Conservation (phyloP, 495 filamentous ascomycete genomes). For the Astrothelium subdiscretum region DNA sequence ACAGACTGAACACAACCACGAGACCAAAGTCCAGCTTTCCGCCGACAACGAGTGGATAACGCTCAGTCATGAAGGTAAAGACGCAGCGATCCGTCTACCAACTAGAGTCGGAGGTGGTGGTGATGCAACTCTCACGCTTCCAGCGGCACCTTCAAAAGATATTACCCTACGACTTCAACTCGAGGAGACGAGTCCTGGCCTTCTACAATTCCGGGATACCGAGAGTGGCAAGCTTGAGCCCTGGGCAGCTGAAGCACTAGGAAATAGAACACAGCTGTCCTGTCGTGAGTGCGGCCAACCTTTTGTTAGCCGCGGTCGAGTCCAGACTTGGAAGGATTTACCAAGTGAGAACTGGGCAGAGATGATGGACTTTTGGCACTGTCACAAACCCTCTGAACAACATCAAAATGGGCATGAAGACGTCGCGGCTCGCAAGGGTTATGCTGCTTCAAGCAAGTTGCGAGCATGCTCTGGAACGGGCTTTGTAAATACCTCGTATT, state of each 20-base stretch:
- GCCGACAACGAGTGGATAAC: slow-evolving; percentile 40
- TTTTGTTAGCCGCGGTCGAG: slow-evolving; percentile 32
- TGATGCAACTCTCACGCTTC: slow-evolving; percentile 28
- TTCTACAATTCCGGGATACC: slow-evolving; percentile 19
- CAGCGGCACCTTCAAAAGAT: slow-evolving; percentile 26
- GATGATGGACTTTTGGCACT: slow-evolving; percentile 99
- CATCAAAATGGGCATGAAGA: slow-evolving; percentile 36
- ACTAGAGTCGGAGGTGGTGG: slow-evolving; percentile 37
- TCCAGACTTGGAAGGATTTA: slow-evolving; percentile 78
- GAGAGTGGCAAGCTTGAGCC: slow-evolving; percentile 39
- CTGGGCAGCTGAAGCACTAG: slow-evolving; percentile 63
- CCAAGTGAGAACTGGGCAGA: slow-evolving; percentile 97
- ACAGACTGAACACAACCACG: slow-evolving; percentile 33
- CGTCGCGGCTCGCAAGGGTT: slow-evolving; percentile 46
- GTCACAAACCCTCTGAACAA: slow-evolving; percentile 59
- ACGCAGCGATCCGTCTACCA: slow-evolving; percentile 53
- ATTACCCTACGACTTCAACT: slow-evolving; percentile 65
- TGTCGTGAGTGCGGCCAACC: slow-evolving; percentile 50
- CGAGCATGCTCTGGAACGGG: slow-evolving; percentile 51
- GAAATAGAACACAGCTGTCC: slow-evolving; percentile 37
- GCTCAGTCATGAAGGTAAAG: slow-evolving; percentile 42
- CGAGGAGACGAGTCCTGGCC: slow-evolving; percentile 27
- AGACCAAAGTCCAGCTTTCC: slow-evolving; percentile 38
- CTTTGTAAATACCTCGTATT: slow-evolving; percentile 68
- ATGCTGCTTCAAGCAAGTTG: slow-evolving; percentile 61